phyloP scores from a whole-genome alignment of 2,329 filamentous ascomycete genomes.

The Juglanconis juglandina region DNA sequence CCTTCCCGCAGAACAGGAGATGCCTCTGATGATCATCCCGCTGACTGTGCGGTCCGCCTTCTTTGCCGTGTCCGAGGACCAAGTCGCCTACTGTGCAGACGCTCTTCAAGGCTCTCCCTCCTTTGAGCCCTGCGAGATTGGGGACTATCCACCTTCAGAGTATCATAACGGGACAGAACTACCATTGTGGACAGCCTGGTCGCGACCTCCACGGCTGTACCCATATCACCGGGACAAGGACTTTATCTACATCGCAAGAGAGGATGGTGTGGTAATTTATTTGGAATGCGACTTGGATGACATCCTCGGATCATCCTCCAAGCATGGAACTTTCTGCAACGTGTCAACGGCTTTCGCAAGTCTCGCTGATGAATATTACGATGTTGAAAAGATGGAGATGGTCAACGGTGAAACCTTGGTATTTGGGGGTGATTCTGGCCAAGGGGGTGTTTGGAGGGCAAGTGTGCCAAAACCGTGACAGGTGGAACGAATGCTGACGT shows the following conservation, averaged over 20 bases:
- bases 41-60: constrained; percentile 69
- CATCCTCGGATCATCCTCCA: constrained; percentile 51
- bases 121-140: constrained; percentile 44
- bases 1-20: constrained; percentile 48
- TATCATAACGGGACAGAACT: constrained; percentile 43
- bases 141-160: constrained; percentile 37
- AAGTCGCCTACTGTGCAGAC: constrained; percentile 55
- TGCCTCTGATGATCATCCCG: constrained; percentile 70
- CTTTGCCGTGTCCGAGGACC: constrained; percentile 60
- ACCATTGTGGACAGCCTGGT: constrained; percentile 81
- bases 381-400: constrained; percentile 8
- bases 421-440: constrained; percentile 72
- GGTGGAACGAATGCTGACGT: not conserved
- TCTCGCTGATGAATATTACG: constrained; percentile 54
- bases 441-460: constrained; percentile 73
- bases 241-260: constrained; percentile 79
- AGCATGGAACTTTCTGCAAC: constrained; percentile 67
- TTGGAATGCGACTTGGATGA: constrained; percentile 62
- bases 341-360: constrained; percentile 81
- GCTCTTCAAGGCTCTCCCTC: constrained; percentile 49
- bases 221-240: constrained; percentile 64
- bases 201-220: constrained; percentile 67
- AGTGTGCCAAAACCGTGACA: constrained; percentile 23
- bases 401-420: constrained; percentile 68
- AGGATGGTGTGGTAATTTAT: constrained; percentile 78